Base-by-base conservation (phyloP, 352 stramenopile genomes). In the Phytophthora pisi region DNA sequence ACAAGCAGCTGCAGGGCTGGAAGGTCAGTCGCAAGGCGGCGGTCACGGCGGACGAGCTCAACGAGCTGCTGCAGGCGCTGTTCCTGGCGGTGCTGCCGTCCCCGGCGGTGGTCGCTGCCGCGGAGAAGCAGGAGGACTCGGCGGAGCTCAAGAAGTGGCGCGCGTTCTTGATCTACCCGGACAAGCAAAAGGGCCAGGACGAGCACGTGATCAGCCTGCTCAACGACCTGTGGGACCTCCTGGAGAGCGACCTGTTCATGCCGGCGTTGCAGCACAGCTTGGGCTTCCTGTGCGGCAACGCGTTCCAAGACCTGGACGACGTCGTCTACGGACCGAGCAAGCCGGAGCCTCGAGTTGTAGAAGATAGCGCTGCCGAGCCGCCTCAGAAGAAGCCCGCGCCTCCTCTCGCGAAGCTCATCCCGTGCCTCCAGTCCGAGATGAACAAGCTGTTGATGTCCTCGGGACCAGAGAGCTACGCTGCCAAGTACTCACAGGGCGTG, bases 201-300 rank as follows among this genome's bases (percentile, higher is more conserved):
- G 83, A 93, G 65, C 72, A 88, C 26, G 83, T 92, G 13, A 91
- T 93, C 68, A 89, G 83, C 31, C 63, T 93, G 38, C 78, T 93
- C 20, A 93, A 93, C 59, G 86, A 93, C 63, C 70, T 93, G 16
- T 93, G 86, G 86, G 86, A 93, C 51, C 74, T 93, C 34, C 72
- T 93, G 18, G 86, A 93, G 59, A 93, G 83, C 68, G 78, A 93
- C 49, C 66, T 93, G 28, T 92, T 93, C 66, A 74, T 79, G 51
- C 82, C 85, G 18, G 85, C 83, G 24, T 56, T 93, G 61, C 79
- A 91, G 70, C 81, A 93, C 54, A 87, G 74, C 51, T 79, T 93
- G 30, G 80, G 80, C 0, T 92, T 89, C 54, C 49, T 93, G n/a
- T 91, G 83, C 47, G 82, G 83, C 34, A 92, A 93, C 56, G 83